Conservation (phyloP, 148 eudicot genomes). For the Dysphania ambrosioides region DNA sequence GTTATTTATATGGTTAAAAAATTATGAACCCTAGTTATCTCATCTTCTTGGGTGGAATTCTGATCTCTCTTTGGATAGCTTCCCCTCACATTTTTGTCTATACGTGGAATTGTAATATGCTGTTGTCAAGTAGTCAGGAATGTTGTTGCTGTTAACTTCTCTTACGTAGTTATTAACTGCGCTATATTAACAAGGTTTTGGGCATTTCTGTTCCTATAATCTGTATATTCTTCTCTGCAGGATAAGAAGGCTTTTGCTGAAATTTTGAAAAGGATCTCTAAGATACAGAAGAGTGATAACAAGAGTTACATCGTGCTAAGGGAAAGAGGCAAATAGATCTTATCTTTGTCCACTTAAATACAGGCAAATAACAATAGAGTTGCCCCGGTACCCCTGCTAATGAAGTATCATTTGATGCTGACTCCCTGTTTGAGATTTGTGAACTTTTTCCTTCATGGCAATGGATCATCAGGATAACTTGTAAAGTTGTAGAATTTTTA, state of each 20-base stretch:
- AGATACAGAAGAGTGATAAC: conserved; percentile 72
- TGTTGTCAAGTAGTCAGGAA: background rate
- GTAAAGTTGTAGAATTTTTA: background rate
- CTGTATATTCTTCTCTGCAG: conserved; percentile 34
- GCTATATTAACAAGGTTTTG: background rate
- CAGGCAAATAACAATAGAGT: background rate
- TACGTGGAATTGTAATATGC: no score
- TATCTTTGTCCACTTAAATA: background rate
- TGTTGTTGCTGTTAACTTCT: background rate
- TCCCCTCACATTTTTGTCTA: background rate
- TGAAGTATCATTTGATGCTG: background rate
- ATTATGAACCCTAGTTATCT: no score
- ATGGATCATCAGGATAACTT: background rate
- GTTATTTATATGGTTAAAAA: background rate
- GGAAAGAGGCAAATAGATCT: conserved; percentile 41
- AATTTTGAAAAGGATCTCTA: conserved; percentile 75
- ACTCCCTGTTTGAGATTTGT: no score
- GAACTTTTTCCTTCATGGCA: background rate
- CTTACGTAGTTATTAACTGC: background rate
- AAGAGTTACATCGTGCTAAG: conserved; percentile 63
- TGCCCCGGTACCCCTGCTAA: conserved; percentile 15
- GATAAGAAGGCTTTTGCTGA: conserved; percentile 92
- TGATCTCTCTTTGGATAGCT: background rate
- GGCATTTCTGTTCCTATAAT: background rate
- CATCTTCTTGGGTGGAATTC: no score